Conservation (phyloP, 2,329 filamentous ascomycete species). For the Fusarium citri region DNA sequence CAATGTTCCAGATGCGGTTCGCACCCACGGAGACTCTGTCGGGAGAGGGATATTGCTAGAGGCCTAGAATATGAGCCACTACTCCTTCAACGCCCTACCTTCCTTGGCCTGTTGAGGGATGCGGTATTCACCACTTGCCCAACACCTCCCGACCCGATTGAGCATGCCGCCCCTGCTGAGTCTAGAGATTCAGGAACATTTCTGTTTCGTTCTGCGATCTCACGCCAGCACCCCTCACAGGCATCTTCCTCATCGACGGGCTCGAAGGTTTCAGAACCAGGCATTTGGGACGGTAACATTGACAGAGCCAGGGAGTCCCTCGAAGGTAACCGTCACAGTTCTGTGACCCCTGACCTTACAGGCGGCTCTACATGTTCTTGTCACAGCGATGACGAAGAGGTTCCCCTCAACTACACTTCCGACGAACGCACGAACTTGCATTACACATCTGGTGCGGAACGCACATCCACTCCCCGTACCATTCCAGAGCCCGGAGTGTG, state of each 20-base stretch:
- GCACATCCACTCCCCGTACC: not conserved
- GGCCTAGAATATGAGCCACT: not conserved
- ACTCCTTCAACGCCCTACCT: not conserved
- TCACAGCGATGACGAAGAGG: conserved; percentile 4
- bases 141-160: not conserved
- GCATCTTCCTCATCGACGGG: not conserved
- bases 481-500: conserved; percentile 18
- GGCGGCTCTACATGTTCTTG: conserved; percentile 12
- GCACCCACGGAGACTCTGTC: conserved; percentile 27
- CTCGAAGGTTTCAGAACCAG: not conserved
- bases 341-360: conserved; percentile 18
- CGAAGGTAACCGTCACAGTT: not conserved
- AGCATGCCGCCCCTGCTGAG: not conserved
- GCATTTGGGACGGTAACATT: not conserved
- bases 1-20: conserved; percentile 35
- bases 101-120: not conserved
- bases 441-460: not conserved
- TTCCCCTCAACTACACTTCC: not conserved
- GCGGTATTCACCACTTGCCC: not conserved
- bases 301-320: not conserved
- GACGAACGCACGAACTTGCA: not conserved
- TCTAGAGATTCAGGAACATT: not conserved
- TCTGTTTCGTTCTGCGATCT: not conserved
- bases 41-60: conserved; percentile 9
- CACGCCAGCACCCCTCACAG: not conserved